phyloP scores from a whole-genome alignment of 495 filamentous ascomycete genomes.

The Pseudoneurospora amorphoporcata region DNA sequence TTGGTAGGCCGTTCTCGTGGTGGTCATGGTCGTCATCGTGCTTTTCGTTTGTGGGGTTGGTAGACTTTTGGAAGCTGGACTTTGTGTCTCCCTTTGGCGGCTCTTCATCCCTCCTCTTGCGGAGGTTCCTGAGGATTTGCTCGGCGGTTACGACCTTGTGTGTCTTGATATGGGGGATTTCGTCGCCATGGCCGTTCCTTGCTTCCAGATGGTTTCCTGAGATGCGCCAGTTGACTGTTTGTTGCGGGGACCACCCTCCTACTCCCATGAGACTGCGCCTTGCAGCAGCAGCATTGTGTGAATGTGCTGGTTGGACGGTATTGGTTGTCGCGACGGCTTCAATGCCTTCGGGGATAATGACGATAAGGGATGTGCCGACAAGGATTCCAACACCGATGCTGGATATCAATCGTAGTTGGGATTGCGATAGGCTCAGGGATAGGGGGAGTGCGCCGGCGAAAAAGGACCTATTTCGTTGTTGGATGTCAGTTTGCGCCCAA shows the following conservation, averaged over 20 bases:
- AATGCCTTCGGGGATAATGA: constrained; percentile 95
- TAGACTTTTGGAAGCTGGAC: not conserved
- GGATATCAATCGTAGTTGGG: constrained; percentile 79
- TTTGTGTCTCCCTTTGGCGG: not conserved
- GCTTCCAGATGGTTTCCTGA: not conserved
- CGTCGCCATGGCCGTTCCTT: not conserved
- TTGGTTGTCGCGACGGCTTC: constrained; percentile 66
- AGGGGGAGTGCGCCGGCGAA: constrained; percentile 88
- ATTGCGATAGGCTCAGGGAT: constrained; percentile 79
- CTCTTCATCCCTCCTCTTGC: not conserved
- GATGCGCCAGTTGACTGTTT: not conserved
- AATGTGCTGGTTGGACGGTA: constrained; percentile 35
- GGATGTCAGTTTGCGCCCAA: constrained; percentile 15
- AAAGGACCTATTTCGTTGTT: constrained; percentile 60
- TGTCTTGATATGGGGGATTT: not conserved
- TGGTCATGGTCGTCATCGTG: constrained; percentile 11
- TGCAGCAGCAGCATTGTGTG: constrained; percentile 18
- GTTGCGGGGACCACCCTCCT: not conserved
- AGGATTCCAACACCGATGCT: constrained; percentile 90
- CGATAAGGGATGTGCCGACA: constrained; percentile 87
- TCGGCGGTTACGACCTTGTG: not conserved
- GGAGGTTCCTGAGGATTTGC: not conserved
- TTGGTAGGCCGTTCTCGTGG: constrained; percentile 33
- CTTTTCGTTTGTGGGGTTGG: constrained; percentile 1
- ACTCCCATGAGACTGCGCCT: not conserved